phyloP scores from a whole-genome alignment of 495 filamentous ascomycete genomes.

The Podospora appendiculata region DNA sequence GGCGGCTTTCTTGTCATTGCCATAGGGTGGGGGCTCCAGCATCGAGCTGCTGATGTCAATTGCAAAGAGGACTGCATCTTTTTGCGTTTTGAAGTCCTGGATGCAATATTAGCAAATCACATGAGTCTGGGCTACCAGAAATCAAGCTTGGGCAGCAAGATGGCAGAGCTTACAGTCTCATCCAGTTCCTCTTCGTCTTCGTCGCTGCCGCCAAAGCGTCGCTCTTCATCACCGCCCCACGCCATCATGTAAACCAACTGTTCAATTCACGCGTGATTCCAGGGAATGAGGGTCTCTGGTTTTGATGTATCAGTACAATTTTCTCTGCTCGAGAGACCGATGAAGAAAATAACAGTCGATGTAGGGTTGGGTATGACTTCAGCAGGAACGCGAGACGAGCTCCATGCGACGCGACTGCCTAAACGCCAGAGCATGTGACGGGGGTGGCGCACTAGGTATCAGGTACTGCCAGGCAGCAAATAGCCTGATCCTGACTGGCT shows the following conservation, averaged over 20 bases:
- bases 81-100: conserved; percentile 82
- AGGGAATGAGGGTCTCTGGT: no score
- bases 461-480: no score
- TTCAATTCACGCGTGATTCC: no score
- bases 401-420: conserved; percentile 19
- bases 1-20: conserved; percentile 62
- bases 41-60: conserved; percentile 93
- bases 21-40: conserved; percentile 58
- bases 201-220: conserved; percentile 46
- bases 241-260: conserved; percentile 21
- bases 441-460: no score
- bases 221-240: conserved; percentile 31
- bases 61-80: conserved; percentile 94
- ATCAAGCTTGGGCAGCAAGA: not conserved
- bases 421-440: conserved; percentile 20
- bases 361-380: not conserved
- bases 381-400: not conserved
- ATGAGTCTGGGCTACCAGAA: not conserved
- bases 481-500: no score
- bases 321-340: not conserved
- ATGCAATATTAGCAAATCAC: not conserved
- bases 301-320: no score
- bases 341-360: not conserved
- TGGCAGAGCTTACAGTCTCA: conserved; percentile 49
- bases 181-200: conserved; percentile 70